Evolutionary conservation across 768 basidiomycete species (phyloP), one percentile per base, ranked within the genome.

Genomic region (Suillus weaverae): DNA sequence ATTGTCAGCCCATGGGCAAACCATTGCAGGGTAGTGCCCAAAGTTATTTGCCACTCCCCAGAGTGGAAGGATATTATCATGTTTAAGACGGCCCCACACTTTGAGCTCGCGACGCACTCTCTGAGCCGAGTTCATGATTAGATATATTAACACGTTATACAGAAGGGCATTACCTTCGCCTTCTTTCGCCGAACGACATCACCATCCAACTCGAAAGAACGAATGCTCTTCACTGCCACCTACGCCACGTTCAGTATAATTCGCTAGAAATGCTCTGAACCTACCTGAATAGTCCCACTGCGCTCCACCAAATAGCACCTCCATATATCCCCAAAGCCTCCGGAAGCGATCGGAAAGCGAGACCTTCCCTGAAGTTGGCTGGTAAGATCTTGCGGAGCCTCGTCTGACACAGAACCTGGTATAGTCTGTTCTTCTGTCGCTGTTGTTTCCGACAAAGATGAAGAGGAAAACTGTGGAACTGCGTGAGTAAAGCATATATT

Each of bases 1-100:
- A 18, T 69, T 60, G 9, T 65, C 68, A 14, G 63, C 59, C 68
- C 70, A 68, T 2, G 71, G 68, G 38, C 66, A 73, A n/a, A 73
- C 63, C 70, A 71, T 69, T 18, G 70, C 69, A 18, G 62, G 35
- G 32, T 59, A 68, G 4, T 63, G 69, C 26, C 72, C 69, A 61
- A 67, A 72, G 53, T 69, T 66, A 38, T 61, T 67, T 18, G 66
- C 54, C 4, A 67, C 50, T n/a, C 72, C 69, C 30, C 41, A 66
- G 22, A 72, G 64, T 5, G 69, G 69, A 5, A 72, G 44, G 20
- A 72, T 62, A 55, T 71, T 69, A 32, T 55, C 48, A 57, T 73
- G 70, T 18, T 54, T 20, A 32, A 73, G 65, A 38, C 56, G 30
- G 26, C 60, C 63, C 71, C 72, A 72, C 6, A 71, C 70, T 20